Evolutionary conservation across 2,329 filamentous ascomycete species (phyloP), one percentile per base, ranked within the genome.

Genomic region (Penicillium hordei): DNA sequence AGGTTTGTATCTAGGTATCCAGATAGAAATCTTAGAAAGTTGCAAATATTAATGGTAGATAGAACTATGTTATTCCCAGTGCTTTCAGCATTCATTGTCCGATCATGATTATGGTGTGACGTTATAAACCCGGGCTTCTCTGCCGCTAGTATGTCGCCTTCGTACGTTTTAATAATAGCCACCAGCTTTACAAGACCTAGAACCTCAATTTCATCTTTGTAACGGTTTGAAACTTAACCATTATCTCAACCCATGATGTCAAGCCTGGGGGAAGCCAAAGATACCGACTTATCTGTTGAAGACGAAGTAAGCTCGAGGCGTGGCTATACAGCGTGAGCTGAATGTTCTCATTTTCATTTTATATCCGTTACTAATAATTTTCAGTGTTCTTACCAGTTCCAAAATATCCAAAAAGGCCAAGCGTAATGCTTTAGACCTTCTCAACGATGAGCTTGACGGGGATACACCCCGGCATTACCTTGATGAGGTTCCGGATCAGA

Each of bases 381-480:
- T 3, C 27, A 68, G 67, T 10, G 52, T 58, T 1, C 42, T 59
- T 1, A 55, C 60, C 25, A 67, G 66, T n/a, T 63, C 65, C 10
- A 61, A 65, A 5, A 57, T 66, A 15, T 69, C 66, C 0, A 54
- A 65, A 9, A 57, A 60, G 25, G 65, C 65, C 34, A 71, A 72
- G 59, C 15, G 64, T n/a, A 55, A 69, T 40, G 68, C 69, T 2
- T 33, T 62, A 39, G 61, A 68, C 21, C 50, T 69, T 3, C 57
- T 69, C 27, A 58, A 65, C 42, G 63, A 65, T 38, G 63, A 66
- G 36, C 17, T 66, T 29, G 52, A 45, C n/a, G 60, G 61, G n/a
- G 60, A 62, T 45, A 15, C 55, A 25, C 58, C 65, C 19, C 62
- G 52, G 1, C 55, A 61, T 21, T 61, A 64, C 5, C 43, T 60